A percentile compares a stretch with the other conserved stretches of the same genome.
phyloP scores from a whole-genome alignment of 352 stramenopile species.

The Elongisporangium undulatum region DNA sequence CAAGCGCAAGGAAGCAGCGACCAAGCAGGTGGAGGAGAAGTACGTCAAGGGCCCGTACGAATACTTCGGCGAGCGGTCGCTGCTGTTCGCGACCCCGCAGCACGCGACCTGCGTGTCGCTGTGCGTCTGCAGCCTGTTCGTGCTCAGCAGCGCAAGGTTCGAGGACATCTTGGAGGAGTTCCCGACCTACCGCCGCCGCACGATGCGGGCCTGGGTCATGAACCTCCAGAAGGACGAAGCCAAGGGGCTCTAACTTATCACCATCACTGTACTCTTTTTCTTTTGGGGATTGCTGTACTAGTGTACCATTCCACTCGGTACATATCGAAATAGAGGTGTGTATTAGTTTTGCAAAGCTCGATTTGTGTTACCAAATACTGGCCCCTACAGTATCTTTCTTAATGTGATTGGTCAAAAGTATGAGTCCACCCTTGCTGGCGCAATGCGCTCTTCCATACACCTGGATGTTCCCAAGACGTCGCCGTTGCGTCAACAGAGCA shows the following conservation, averaged over 20 bases:
- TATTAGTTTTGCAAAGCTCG: background rate
- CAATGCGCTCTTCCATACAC: too few relatives aligned
- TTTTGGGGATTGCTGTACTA: too few relatives aligned
- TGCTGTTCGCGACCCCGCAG: slow-evolving; percentile 65
- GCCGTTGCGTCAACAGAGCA: too few relatives aligned
- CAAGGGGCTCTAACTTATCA: background rate
- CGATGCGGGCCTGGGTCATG: slow-evolving; percentile 65
- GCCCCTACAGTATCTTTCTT: too few relatives aligned
- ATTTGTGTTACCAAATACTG: too few relatives aligned
- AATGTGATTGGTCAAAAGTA: too few relatives aligned
- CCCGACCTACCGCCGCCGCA: slow-evolving; percentile 47
- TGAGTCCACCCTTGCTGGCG: too few relatives aligned
- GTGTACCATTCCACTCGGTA: background rate
- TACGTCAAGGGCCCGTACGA: slow-evolving; percentile 74
- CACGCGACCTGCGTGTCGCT: slow-evolving; percentile 64
- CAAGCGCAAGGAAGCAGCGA: slow-evolving; percentile 6
- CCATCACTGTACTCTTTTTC: background rate
- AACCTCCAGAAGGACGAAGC: slow-evolving; percentile 7
- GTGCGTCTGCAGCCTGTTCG: slow-evolving; percentile 69
- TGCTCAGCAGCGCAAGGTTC: slow-evolving; percentile 58
- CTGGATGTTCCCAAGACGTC: too few relatives aligned
- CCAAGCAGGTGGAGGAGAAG: slow-evolving; percentile 35
- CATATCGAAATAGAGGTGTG: too few relatives aligned
- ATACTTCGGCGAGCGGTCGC: slow-evolving; percentile 70
- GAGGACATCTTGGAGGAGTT: slow-evolving; percentile 68